Conservation (phyloP, 2,329 filamentous ascomycete species). For the Stachybotrys chlorohalonatus region DNA sequence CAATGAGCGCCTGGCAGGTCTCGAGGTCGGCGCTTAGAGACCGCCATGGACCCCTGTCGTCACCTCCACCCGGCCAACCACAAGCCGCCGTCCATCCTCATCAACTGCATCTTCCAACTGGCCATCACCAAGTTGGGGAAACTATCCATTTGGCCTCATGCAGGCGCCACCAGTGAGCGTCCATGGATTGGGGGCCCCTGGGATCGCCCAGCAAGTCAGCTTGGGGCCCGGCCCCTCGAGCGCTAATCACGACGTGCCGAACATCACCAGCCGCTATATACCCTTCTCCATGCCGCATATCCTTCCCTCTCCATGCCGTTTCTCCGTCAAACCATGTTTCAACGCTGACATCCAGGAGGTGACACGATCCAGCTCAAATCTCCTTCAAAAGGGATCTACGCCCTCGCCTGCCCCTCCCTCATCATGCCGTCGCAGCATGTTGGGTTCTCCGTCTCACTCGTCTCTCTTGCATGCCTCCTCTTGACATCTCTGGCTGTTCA, state of each 20-base stretch:
- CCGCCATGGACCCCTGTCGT: conserved; percentile 15
- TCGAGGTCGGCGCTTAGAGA: conserved; percentile 26
- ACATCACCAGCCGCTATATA: conserved; percentile 51
- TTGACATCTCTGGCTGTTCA: conserved; percentile 17
- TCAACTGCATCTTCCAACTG: conserved; percentile 16
- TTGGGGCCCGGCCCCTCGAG: conserved; percentile 22
- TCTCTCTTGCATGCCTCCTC: conserved; percentile 16
- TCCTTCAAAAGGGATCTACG: conserved; percentile 17
- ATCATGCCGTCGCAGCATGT: conserved; percentile 27
- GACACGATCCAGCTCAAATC: conserved; percentile 22
- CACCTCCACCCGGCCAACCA: conserved; percentile 32
- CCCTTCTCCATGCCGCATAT: conserved; percentile 34
- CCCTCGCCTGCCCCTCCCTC: conserved; percentile 14
- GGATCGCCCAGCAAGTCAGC: conserved; percentile 29
- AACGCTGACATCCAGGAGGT: conserved; percentile 35
- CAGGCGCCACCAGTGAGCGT: conserved; percentile 23
- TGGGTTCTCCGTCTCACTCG: conserved; percentile 5
- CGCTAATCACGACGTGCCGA: conserved; percentile 13
- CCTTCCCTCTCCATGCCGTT: conserved; percentile 31
- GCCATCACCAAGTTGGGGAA: conserved; percentile 22
- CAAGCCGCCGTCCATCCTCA: conserved; percentile 10
- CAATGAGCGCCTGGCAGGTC: conserved; percentile 12
- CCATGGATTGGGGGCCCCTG: conserved; percentile 15
- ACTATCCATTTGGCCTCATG: conserved; percentile 28
- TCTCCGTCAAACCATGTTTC: conserved; percentile 43